Evolutionary conservation across 179 eudicot genomes (phyloP), one percentile per base, ranked within the genome.

Genomic region (Sideroxylon spinosum): DNA sequence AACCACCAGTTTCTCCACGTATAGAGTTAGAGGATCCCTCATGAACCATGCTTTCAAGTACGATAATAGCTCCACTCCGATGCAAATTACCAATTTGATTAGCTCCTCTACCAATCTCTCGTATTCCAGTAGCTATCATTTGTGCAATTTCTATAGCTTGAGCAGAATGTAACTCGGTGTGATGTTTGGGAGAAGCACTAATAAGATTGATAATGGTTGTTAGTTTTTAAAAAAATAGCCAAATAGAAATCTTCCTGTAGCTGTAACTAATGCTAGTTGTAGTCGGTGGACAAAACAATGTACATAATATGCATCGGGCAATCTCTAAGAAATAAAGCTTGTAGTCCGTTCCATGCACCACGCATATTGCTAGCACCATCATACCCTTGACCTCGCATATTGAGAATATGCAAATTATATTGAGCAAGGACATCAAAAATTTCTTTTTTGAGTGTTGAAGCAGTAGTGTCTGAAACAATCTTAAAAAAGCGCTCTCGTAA

Each of bases 291-390:
- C 61, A 56, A 56, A 56, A 56, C 22, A 56, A 37, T 67, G 49
- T 67, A 67, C n/a, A 67, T 67, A 67, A 32, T 19, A 67, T 32
- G 23, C 50, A 67, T 1, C 37, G 12, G 23, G 16, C 22, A 67
- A 29, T 67, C 71, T 67, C 23, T 67, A 67, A 32, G 71, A 67
- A 67, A 67, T 37, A 29, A 67, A 9, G 50, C 20, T 32, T 67
- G 5, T 26, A 63, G 14, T 63, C 67, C 28, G 23, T 22, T 22
- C 67, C 32, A 63, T 63, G 67, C 29, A 9, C 67, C 32, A 6
- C 11, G 17, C 68, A 25, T 25, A 64, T 25, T 62, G 26, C 7
- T 62, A 10, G 66, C 26, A 20, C 66, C 66, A 62, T 62, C 66
- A 62, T 62, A 22, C 66, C 66, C 29, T 62, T 62, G 66, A 23